Conservation (phyloP, 2,329 filamentous ascomycete genomes). For the Aspergillus sp. region DNA sequence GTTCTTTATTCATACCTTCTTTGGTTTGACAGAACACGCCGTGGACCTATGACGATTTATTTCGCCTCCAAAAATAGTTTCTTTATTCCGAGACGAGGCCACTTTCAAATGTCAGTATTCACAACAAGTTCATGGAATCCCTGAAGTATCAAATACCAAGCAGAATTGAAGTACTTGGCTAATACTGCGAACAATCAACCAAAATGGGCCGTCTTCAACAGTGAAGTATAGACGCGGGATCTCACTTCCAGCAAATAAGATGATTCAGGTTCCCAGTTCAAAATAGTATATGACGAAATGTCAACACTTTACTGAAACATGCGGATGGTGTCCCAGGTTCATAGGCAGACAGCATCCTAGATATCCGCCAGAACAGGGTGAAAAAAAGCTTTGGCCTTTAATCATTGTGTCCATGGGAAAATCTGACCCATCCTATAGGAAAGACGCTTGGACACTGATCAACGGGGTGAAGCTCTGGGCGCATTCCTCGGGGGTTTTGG, state of each 20-base stretch:
- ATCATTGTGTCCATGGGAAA: neutral
- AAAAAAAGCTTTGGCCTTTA: neutral
- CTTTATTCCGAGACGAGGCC: neutral
- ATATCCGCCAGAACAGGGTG: neutral
- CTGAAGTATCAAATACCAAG: neutral
- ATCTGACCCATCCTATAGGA: neutral
- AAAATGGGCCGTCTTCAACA: neutral
- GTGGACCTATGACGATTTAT: neutral
- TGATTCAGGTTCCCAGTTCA: neutral
- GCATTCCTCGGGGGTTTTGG: conserved; percentile 23
- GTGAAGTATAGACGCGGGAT: neutral
- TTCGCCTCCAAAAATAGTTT: neutral
- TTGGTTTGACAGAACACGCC: neutral
- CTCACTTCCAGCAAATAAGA: neutral
- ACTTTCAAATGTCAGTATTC: neutral
- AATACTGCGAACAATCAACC: neutral
- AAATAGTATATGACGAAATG: conserved; percentile 1
- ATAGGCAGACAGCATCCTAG: neutral
- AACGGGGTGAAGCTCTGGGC: neutral
- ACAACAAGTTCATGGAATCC: neutral
- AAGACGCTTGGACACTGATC: neutral
- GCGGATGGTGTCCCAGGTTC: neutral
- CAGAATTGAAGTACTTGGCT: neutral
- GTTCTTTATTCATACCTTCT: conserved; percentile 2
- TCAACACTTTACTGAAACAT: conserved; percentile 1